Evolutionary conservation across 1,139 yeast species (phyloP).

Genomic region (Yamadazyma epiphylla): DNA sequence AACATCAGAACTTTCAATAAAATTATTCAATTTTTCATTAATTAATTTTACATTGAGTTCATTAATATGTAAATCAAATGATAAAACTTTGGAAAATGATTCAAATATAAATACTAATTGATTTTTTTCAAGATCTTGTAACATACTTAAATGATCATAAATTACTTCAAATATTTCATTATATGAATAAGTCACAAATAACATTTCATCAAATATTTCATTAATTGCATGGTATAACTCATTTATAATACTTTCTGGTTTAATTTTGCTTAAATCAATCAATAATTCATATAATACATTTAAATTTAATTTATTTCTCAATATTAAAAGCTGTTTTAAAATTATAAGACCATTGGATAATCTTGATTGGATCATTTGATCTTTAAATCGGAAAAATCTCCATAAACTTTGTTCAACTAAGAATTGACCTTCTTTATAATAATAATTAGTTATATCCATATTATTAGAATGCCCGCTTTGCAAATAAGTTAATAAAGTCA

Average conservation of each 20-base stretch:
- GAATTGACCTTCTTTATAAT: constrained; percentile 19
- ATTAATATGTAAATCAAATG: constrained; percentile 1
- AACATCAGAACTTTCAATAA: constrained; percentile 28
- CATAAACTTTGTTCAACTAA: constrained; percentile 26
- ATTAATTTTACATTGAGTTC: constrained; percentile 12
- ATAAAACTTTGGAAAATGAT: constrained; percentile 4
- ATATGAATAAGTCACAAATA: constrained; percentile 13
- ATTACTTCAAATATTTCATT: constrained; percentile 4
- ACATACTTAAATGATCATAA: not conserved
- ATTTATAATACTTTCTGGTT: constrained; percentile 9
- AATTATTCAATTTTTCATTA: constrained; percentile 24
- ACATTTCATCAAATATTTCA: constrained; percentile 31
- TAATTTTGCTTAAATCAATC: constrained; percentile 14
- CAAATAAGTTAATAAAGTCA: constrained; percentile 22
- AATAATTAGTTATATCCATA: constrained; percentile 24
- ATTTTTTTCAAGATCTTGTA: not conserved
- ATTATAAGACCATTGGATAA: constrained; percentile 29
- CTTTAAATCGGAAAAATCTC: constrained; percentile 17
- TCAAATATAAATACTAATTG: constrained; percentile 5
- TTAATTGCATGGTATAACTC: constrained; percentile 24
- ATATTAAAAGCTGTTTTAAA: constrained; percentile 33
- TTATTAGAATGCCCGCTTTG: constrained; percentile 15
- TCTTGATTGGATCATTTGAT: constrained; percentile 8
- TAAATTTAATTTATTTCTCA: constrained; percentile 17
- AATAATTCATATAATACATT: constrained; percentile 21